A percentile compares a stretch with the other conserved stretches of the same genome.
Evolutionary conservation across 805 yeast genomes (phyloP).

Genomic region (Middelhovenomyces tepae): DNA sequence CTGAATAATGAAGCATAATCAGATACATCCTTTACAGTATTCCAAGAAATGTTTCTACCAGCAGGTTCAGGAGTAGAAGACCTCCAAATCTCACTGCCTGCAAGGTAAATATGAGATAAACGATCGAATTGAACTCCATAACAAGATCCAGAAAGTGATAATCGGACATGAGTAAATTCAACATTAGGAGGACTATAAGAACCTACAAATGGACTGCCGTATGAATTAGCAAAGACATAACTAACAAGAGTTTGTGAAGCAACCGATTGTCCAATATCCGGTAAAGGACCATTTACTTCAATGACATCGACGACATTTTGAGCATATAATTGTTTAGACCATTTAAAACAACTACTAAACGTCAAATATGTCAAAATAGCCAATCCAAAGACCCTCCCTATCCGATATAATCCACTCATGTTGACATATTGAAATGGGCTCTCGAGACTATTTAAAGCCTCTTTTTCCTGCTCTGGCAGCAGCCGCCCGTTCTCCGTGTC

Average conservation of each 20-base stretch:
- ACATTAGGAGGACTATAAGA: constrained; percentile 21
- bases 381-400: too few relatives aligned
- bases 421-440: too few relatives aligned
- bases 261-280: constrained; percentile 10
- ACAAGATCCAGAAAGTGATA: constrained; percentile 23
- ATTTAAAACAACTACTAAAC: too few relatives aligned
- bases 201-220: constrained; percentile 22
- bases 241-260: constrained; percentile 14
- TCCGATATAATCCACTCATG: too few relatives aligned
- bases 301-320: too few relatives aligned
- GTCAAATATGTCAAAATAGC: too few relatives aligned
- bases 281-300: constrained; percentile 16
- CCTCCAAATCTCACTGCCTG: constrained; percentile 62
- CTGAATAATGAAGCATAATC: constrained; percentile 43
- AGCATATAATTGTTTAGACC: too few relatives aligned
- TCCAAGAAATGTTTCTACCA: constrained; percentile 37
- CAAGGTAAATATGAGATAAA: constrained; percentile 35
- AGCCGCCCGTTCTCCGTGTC: too few relatives aligned
- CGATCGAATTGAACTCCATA: constrained; percentile 29
- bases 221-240: constrained; percentile 26
- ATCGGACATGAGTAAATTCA: constrained; percentile 26
- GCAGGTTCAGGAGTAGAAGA: constrained; percentile 70
- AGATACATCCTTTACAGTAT: constrained; percentile 59
- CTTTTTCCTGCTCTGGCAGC: too few relatives aligned
- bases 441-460: too few relatives aligned